These are phyloP conservation scores for Neurospora tetraspora DNA, from an alignment of 495 filamentous ascomycete species.

Conservation along the genomic window DNA sequence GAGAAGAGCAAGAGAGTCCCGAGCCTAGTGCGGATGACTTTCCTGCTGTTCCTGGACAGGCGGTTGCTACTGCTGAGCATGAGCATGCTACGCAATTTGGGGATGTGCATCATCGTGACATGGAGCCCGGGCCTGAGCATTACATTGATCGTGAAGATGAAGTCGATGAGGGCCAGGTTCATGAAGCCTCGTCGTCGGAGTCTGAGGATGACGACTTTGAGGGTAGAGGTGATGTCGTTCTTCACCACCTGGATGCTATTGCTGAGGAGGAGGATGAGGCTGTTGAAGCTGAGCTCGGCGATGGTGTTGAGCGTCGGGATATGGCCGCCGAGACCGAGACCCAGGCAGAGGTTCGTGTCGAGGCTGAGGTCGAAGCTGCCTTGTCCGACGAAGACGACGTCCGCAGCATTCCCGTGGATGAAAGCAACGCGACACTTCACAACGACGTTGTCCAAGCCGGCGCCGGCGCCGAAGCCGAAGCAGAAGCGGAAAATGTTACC, in stretches of 20 bases:
- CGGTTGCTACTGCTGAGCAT: neutral
- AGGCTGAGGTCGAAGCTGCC: neutral
- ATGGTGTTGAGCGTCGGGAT: neutral
- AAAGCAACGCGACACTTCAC: neutral
- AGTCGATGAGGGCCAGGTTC: neutral
- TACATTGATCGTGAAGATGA: neutral
- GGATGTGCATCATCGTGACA: neutral
- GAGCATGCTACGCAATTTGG: neutral
- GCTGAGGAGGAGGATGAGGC: neutral
- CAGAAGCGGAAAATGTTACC: neutral
- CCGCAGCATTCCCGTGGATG: neutral
- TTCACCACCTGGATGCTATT: neutral
- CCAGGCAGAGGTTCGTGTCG: neutral
- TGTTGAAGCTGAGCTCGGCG: neutral
- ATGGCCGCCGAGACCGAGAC: neutral
- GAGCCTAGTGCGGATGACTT: neutral
- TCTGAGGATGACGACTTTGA: neutral
- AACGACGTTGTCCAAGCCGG: neutral
- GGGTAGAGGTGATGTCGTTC: neutral
- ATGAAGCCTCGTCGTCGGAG: neutral
- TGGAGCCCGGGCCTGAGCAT: neutral
- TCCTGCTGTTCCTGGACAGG: neutral
- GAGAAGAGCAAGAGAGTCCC: neutral
- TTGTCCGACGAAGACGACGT: neutral
- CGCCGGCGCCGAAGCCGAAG: neutral